phyloP scores from a whole-genome alignment of 2,329 filamentous ascomycete species.

The Cercospora janseana region DNA sequence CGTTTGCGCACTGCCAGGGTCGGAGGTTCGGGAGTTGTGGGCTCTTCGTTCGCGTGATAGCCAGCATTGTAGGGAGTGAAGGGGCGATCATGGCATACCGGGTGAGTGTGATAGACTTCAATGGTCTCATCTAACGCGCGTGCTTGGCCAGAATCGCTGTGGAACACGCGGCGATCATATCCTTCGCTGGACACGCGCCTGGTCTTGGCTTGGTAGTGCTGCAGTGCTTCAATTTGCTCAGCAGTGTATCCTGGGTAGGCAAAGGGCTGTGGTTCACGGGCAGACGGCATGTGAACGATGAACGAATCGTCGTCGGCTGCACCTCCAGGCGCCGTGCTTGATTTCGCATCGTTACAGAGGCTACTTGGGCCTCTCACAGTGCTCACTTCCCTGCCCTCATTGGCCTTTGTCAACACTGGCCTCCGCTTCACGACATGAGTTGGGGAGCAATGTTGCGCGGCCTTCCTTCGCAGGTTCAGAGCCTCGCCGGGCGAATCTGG shows the following conservation, averaged over 20 bases:
- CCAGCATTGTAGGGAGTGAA: conserved; percentile 10
- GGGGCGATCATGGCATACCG: not conserved
- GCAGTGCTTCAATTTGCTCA: conserved; percentile 34
- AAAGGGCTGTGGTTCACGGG: conserved; percentile 38
- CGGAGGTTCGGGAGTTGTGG: conserved; percentile 11
- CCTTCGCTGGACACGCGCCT: conserved; percentile 31
- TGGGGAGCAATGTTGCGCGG: conserved; percentile 22
- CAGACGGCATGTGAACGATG: conserved; percentile 38
- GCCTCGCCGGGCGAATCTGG: conserved; percentile 35
- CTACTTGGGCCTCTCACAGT: conserved; percentile 11
- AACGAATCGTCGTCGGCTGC: conserved; percentile 29
- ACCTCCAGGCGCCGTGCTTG: not conserved
- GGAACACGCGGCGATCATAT: conserved; percentile 27
- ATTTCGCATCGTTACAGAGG: too few relatives aligned
- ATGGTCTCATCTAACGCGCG: not conserved
- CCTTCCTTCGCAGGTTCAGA: conserved; percentile 24
- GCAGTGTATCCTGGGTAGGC: conserved; percentile 32
- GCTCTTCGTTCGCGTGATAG: conserved; percentile 7
- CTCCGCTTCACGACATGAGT: conserved; percentile 20
- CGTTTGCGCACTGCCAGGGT: conserved; percentile 21
- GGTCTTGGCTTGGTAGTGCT: conserved; percentile 34
- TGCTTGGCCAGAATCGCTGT: not conserved
- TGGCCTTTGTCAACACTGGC: conserved; percentile 26
- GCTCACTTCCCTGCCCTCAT: conserved; percentile 32
- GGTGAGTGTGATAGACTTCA: not conserved